A percentile compares a stretch with the other conserved stretches of the same genome.
Conservation (phyloP, 495 filamentous ascomycete species). For the Stereocaulon alpinum region DNA sequence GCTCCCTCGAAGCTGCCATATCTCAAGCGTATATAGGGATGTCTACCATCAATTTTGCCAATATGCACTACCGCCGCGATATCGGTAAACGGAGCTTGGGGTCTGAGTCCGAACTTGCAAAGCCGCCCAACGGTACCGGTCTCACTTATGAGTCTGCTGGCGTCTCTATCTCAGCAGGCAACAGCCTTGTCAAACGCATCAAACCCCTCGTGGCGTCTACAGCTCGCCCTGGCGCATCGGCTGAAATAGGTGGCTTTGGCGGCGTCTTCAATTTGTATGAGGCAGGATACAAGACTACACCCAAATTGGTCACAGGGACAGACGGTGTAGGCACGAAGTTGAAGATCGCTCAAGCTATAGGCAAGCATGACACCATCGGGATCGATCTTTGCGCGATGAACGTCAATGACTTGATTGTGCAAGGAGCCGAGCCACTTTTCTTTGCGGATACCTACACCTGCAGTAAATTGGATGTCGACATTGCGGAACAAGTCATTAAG, state of each 20-base stretch:
- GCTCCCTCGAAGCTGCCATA: constrained; percentile 68
- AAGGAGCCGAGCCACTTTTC: constrained; percentile 85
- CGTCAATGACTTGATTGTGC: constrained; percentile 92
- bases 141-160: constrained; percentile 42
- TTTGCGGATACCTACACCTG: constrained; percentile 97
- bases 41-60: constrained; percentile 67
- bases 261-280: constrained; percentile 72
- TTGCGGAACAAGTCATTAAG: constrained; percentile 71
- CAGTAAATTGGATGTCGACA: constrained; percentile 64
- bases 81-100: constrained; percentile 64
- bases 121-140: constrained; percentile 26
- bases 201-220: constrained; percentile 74
- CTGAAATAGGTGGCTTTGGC: constrained; percentile 90
- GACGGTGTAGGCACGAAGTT: constrained; percentile 97
- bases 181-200: constrained; percentile 81
- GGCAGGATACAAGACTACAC: constrained; percentile 63
- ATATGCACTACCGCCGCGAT: constrained; percentile 88
- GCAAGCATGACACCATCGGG: constrained; percentile 84
- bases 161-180: constrained; percentile 86
- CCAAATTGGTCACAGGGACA: constrained; percentile 78
- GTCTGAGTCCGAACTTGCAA: constrained; percentile 22
- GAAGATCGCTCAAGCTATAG: constrained; percentile 79
- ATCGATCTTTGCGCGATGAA: constrained; percentile 98
- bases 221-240: constrained; percentile 70
- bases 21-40: constrained; percentile 75